Percentiles rank a stretch among this genome's conserved stretches.
Evolutionary conservation across 345 rosid genomes (phyloP).

Genomic region (Pugionium cornutum): DNA sequence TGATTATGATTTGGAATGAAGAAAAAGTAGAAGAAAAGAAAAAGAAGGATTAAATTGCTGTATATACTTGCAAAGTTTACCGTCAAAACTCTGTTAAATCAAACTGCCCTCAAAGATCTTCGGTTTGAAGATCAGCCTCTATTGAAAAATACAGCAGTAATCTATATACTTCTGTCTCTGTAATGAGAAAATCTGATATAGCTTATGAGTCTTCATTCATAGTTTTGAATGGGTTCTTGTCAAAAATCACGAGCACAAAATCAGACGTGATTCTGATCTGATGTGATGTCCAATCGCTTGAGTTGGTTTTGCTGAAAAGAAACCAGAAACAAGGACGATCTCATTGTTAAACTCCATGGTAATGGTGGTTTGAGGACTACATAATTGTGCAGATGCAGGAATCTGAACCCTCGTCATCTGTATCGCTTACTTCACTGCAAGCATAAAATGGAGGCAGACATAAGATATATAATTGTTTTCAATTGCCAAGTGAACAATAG

Average conservation of each 20-base stretch:
- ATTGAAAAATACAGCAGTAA: constrained; percentile 28
- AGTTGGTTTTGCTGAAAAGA: constrained; percentile 28
- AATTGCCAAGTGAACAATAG: constrained; percentile 1
- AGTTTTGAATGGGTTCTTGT: constrained; percentile 17
- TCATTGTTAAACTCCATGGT: constrained; percentile 33
- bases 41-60: constrained; percentile 14
- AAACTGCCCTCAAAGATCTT: constrained; percentile 33
- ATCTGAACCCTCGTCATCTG: constrained; percentile 82
- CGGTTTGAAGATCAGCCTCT: constrained; percentile 19
- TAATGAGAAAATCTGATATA: constrained; percentile 14
- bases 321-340: constrained; percentile 27
- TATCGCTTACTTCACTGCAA: constrained; percentile 83
- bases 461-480: constrained; percentile 18
- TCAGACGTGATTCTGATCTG: constrained; percentile 7
- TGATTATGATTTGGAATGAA: constrained; percentile 10
- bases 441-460: constrained; percentile 3
- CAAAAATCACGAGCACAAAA: constrained; percentile 28
- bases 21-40: neutral
- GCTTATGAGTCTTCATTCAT: constrained; percentile 28
- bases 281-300: constrained; percentile 29
- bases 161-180: constrained; percentile 29
- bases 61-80: constrained; percentile 29
- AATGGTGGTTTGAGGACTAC: constrained; percentile 50
- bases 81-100: constrained; percentile 31
- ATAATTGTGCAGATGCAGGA: constrained; percentile 83